Evolutionary conservation across 306 rosid genomes (phyloP).

Genomic region (Cucumis cinereus): DNA sequence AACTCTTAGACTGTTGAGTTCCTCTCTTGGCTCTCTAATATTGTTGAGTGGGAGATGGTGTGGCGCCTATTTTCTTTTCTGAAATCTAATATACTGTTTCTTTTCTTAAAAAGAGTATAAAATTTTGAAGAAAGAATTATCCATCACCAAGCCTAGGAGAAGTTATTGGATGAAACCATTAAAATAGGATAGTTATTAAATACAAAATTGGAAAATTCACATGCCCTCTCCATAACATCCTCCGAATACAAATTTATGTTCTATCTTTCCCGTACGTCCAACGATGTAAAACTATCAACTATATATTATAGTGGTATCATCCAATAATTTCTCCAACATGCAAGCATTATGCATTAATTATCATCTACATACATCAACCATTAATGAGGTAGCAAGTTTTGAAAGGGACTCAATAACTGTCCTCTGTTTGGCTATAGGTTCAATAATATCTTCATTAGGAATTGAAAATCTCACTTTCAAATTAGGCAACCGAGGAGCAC

Average conservation of each 20-base stretch:
- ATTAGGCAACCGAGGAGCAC: conserved; percentile 19
- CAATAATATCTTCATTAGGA: not conserved
- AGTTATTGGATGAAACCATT: not conserved
- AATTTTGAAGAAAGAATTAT: not conserved
- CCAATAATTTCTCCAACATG: not conserved
- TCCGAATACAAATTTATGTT: too few relatives aligned
- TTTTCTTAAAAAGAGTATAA: not conserved
- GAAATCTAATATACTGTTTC: too few relatives aligned
- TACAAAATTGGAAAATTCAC: too few relatives aligned
- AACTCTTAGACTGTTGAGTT: too few relatives aligned
- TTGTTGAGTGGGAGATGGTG: too few relatives aligned
- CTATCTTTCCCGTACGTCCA: not conserved
- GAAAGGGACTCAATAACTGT: not conserved
- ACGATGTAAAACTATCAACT: not conserved
- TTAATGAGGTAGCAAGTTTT: not conserved
- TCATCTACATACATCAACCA: not conserved
- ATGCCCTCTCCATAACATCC: not conserved
- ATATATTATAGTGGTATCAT: too few relatives aligned
- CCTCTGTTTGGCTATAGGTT: not conserved
- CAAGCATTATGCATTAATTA: not conserved
- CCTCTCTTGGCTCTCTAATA: too few relatives aligned
- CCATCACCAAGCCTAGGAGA: not conserved
- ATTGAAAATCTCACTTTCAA: conserved; percentile 24
- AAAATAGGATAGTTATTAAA: too few relatives aligned
- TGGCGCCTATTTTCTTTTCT: too few relatives aligned